Conservation (phyloP, 78 protist species). For the Dictyostelium intermedium region DNA sequence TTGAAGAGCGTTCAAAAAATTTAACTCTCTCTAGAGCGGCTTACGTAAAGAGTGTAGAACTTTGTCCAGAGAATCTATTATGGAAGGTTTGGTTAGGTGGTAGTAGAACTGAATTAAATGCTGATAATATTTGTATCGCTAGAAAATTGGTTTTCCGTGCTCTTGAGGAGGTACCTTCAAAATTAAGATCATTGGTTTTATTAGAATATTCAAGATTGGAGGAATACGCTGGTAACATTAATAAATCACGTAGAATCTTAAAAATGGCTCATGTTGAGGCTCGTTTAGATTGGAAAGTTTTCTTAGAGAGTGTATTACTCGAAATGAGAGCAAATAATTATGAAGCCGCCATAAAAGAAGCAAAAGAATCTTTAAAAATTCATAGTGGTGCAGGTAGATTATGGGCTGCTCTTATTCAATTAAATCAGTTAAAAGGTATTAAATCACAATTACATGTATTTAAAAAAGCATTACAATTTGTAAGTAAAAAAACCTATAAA, state of each 20-base stretch:
- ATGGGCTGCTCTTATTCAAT: constrained; percentile 95
- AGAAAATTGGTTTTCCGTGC: constrained; percentile 86
- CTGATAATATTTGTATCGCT: constrained; percentile 68
- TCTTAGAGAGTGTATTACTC: constrained; percentile 86
- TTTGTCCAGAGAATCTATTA: constrained; percentile 88
- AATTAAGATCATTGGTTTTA: constrained; percentile 86
- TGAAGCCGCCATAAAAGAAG: constrained; percentile 78
- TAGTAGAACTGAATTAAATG: constrained; percentile 31
- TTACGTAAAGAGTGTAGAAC: constrained; percentile 79
- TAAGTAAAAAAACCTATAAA: not conserved
- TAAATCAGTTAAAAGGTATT: constrained; percentile 70
- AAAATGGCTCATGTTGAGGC: constrained; percentile 72
- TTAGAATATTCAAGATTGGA: constrained; percentile 90
- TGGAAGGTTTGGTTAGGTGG: constrained; percentile 96
- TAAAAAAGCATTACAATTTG: constrained; percentile 65
- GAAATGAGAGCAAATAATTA: constrained; percentile 88
- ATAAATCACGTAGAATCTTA: constrained; percentile 65
- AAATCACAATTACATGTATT: constrained; percentile 69
- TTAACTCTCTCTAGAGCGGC: constrained; percentile 72
- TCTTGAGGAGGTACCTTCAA: constrained; percentile 86
- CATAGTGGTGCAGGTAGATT: constrained; percentile 93
- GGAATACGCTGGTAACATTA: constrained; percentile 86
- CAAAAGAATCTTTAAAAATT: constrained; percentile 83
- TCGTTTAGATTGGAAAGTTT: constrained; percentile 91
- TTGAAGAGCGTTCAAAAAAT: constrained; percentile 89